Evolutionary conservation across 768 basidiomycete species (phyloP).

Genomic region (Psilocybe subaeruginosa): DNA sequence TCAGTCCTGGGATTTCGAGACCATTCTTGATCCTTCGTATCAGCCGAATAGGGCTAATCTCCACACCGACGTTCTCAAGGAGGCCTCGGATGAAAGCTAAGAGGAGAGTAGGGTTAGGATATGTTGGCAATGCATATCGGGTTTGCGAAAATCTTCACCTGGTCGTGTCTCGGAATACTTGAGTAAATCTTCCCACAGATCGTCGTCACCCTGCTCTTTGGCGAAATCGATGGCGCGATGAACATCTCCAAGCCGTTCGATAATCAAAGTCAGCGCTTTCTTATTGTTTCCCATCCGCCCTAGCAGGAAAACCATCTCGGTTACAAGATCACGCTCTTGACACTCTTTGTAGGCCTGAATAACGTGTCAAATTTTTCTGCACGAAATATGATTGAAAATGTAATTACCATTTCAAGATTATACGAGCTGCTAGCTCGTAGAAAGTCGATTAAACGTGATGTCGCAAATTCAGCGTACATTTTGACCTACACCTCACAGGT

Average conservation of each 20-base stretch:
- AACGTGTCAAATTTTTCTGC: neutral
- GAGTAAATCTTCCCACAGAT: slow-evolving; percentile 96
- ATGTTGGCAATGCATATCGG: neutral
- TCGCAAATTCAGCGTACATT: slow-evolving; percentile 89
- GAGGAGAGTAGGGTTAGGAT: slow-evolving; percentile 1
- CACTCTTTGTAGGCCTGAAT: slow-evolving; percentile 84
- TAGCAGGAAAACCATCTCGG: slow-evolving; percentile 96
- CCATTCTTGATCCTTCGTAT: slow-evolving; percentile 96
- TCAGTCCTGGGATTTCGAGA: slow-evolving; percentile 93
- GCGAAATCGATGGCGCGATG: slow-evolving; percentile 96
- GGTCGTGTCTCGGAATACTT: slow-evolving; percentile 95
- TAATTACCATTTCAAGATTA: slow-evolving; percentile 74
- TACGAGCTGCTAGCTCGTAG: slow-evolving; percentile 90
- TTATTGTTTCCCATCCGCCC: slow-evolving; percentile 99
- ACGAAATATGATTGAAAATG: neutral
- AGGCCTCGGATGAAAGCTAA: slow-evolving; percentile 92
- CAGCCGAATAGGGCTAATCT: slow-evolving; percentile 93
- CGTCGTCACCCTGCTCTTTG: slow-evolving; percentile 94
- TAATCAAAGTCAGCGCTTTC: slow-evolving; percentile 90
- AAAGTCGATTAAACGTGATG: slow-evolving; percentile 83
- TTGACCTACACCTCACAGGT: slow-evolving; percentile 58
- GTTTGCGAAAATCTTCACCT: slow-evolving; percentile 42
- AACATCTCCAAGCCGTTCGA: slow-evolving; percentile 93
- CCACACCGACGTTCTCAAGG: slow-evolving; percentile 93
- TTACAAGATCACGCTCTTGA: slow-evolving; percentile 82